These are phyloP conservation scores for Biscogniauxia marginata DNA, from an alignment of 2,329 filamentous ascomycete genomes.

Conservation along the genomic window DNA sequence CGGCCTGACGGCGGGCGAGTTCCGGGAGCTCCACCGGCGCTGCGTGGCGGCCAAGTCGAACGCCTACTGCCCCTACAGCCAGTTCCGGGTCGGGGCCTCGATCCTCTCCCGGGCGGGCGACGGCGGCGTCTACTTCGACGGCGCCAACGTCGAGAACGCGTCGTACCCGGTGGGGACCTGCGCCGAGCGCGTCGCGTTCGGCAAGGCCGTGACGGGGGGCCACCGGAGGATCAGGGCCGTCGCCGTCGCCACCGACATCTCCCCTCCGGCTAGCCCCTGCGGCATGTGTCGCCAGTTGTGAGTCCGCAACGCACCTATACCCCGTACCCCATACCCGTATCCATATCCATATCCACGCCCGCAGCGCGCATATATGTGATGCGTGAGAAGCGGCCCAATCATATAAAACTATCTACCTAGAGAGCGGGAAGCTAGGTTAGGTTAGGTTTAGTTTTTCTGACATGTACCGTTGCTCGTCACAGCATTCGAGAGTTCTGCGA, in stretches of 20 bases:
- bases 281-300: slow-evolving; percentile 96
- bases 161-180: slow-evolving; percentile 93
- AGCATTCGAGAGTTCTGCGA: slow-evolving; percentile 76
- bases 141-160: slow-evolving; percentile 92
- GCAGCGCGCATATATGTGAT: too few species aligned
- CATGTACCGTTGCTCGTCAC: too few species aligned
- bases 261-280: slow-evolving; percentile 71
- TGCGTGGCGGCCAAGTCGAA: slow-evolving; percentile 70
- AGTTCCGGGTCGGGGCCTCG: slow-evolving; percentile 85
- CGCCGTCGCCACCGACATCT: slow-evolving; percentile 80
- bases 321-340: background rate
- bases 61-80: slow-evolving; percentile 91
- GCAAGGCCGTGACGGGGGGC: slow-evolving; percentile 68
- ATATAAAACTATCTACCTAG: background rate
- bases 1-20: slow-evolving; percentile 60
- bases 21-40: slow-evolving; percentile 60
- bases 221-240: slow-evolving; percentile 68
- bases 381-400: too few species aligned
- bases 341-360: too few species aligned
- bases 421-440: too few species aligned
- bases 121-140: slow-evolving; percentile 57
- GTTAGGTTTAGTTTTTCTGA: too few species aligned
- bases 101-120: slow-evolving; percentile 58
- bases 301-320: slow-evolving; percentile 32
- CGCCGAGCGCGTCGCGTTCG: slow-evolving; percentile 87